Base-by-base conservation (phyloP, 2,329 filamentous ascomycete genomes). In the Botrytis elliptica region DNA sequence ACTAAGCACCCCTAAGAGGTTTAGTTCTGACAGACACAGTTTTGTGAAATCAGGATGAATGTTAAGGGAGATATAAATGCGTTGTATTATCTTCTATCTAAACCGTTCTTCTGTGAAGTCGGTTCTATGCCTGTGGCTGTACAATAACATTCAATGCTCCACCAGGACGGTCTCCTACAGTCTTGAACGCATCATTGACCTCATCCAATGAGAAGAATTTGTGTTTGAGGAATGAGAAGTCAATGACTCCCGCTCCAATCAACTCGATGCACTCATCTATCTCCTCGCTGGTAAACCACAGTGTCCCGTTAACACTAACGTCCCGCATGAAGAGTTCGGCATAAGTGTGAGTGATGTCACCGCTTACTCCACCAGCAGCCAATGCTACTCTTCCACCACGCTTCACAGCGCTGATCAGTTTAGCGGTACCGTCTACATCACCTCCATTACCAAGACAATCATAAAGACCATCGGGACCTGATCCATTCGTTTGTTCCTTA, bases 381-480 rank as follows among this genome's bases (percentile, higher is more conserved):
- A 62, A 18, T 62, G 59, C 59, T 40, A 25, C 59, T 62, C 20
- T 62, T 25, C 59, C 59, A 38, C 59, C 59, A 38, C 59, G 59
- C 16, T 40, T 40, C 20, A 62, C 7, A 22, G 59, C 40, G 36
- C 59, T 62, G 5, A 62, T 62, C 4, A 62, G 5, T 62, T 40
- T 62, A 0, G 33, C 2, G 22, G 59, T 62, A 8, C 36, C 36
- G 3, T 40, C 12, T 38, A 36, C 12, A 40, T 62, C 22, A 9
- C 59, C 59, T 18, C 59, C 59, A n/a, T 62, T 62, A 40, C 59
- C 59, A n/a, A 62, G 59, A 62, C 59, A 62, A 62, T 62, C 59
- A 36, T 62, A 62, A 62, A 62, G 36, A n/a, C 36, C 59, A 40
- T 62, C 59, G 6, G 59, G 22, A 16, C 59, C 59, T 25, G 9